Evolutionary conservation across 2,329 filamentous ascomycete genomes (phyloP), one percentile per base, ranked within the genome.

Genomic region (Xenosphaeropsis pyriputrescens): DNA sequence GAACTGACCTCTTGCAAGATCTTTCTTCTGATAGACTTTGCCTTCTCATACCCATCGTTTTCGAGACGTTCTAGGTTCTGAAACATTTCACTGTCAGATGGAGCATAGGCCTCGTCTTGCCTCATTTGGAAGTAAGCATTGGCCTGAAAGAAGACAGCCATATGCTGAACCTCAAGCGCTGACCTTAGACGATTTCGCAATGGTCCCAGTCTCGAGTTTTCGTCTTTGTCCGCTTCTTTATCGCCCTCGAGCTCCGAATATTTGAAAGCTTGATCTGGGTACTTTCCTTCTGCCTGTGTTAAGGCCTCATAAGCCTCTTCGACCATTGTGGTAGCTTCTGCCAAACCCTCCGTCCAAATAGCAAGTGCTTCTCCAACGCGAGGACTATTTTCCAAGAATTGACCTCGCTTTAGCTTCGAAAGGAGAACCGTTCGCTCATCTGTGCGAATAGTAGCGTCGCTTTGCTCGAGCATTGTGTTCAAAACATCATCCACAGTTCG

Each of bases 381-480:
- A 29, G 76, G 72, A 6, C 79, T 75, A 48, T 86, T 85, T 42
- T 89, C 86, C 30, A 82, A 65, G 3, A 95, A 60, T 47, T 95
- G 88, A 0, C 85, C 89, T 39, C 75, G 68, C 13, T 68, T 70
- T 33, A 94, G 61, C 43, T 73, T 75, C 26, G 66, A 66, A 2
- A 72, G 54, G 6, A 93, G 63, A 35, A 79, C 65, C 2, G 66
- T 61, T 37, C 85, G 72, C 50, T 91, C 79, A 41, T 89, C 78
- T 0, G 68, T 59, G 37, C 78, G 72, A 40, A 89, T 70, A 1
- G 60, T 54, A 5, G 63, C 64, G 40, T 89, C 82, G 32, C 80
- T 86, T 50, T 89, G 78, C 39, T 94, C 85, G 41, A 95, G 79
- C 89, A 98, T 95, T 4, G 79, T 76, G 45, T 85, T 79, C 9